Conservation (phyloP, 1,139 yeast genomes). For the Pichia sp. region DNA sequence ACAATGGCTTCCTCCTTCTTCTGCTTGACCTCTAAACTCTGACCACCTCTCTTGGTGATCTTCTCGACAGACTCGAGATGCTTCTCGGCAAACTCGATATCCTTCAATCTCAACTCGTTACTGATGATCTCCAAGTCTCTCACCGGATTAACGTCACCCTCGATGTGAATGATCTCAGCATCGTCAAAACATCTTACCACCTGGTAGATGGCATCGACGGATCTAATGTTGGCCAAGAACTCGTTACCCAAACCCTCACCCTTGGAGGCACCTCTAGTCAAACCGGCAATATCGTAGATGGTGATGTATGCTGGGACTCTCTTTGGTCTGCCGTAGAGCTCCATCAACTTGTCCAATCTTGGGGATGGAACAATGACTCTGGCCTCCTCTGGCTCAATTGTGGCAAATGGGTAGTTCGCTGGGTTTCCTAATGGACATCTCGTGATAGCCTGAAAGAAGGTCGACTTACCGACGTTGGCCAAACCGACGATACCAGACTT, state of each 20-base stretch:
- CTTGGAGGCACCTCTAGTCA: slow-evolving; percentile 93
- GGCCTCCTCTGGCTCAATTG: slow-evolving; percentile 99
- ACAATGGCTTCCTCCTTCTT: slow-evolving; percentile 87
- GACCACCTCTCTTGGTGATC: slow-evolving; percentile 91
- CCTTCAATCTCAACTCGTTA: slow-evolving; percentile 92
- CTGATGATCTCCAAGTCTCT: slow-evolving; percentile 91
- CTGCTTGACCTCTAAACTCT: slow-evolving; percentile 89
- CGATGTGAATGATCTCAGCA: slow-evolving; percentile 95
- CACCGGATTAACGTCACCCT: slow-evolving; percentile 95
- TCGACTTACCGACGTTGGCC: slow-evolving; percentile 95
- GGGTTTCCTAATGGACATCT: slow-evolving; percentile 95
- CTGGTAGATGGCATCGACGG: slow-evolving; percentile 97
- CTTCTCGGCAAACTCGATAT: slow-evolving; percentile 89
- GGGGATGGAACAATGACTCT: slow-evolving; percentile 94
- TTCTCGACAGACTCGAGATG: slow-evolving; percentile 86
- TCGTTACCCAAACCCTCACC: slow-evolving; percentile 99
- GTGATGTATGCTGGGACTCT: slow-evolving; percentile 93
- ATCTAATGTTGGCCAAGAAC: slow-evolving; percentile 94
- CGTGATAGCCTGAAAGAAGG: slow-evolving; percentile 82
- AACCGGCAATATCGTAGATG: slow-evolving; percentile 95
- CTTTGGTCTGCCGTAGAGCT: slow-evolving; percentile 46
- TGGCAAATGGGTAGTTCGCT: slow-evolving; percentile 97
- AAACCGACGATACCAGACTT: slow-evolving; percentile 96
- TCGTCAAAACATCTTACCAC: slow-evolving; percentile 98
- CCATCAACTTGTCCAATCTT: slow-evolving; percentile 61